phyloP scores from a whole-genome alignment of 495 filamentous ascomycete genomes.

The Lichenothelia convexa region DNA sequence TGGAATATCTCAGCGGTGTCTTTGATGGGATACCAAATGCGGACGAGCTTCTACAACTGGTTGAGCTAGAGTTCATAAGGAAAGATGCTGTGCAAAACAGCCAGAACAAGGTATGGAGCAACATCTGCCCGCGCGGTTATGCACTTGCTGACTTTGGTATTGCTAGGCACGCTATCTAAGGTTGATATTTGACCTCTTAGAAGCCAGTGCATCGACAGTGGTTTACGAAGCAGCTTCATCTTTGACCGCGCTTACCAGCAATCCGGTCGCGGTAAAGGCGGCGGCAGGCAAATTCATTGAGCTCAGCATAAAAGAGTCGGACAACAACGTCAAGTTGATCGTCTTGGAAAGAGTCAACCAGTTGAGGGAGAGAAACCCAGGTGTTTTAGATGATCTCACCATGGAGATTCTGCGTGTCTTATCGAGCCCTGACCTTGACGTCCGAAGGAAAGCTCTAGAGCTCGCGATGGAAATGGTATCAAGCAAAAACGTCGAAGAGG shows the following conservation, averaged over 20 bases:
- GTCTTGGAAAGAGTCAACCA: conserved; percentile 90
- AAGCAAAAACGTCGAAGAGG: conserved; percentile 97
- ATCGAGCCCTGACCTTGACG: conserved; percentile 89
- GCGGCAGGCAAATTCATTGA: conserved; percentile 93
- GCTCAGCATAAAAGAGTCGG: conserved; percentile 86
- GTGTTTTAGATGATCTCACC: conserved; percentile 83
- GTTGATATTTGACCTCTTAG: conserved; percentile 90
- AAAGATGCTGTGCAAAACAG: conserved; percentile 93
- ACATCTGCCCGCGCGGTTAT: conserved; percentile 7
- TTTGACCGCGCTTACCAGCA: conserved; percentile 83
- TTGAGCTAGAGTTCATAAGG: conserved; percentile 88
- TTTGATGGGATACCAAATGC: conserved; percentile 90
- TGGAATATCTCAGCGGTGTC: conserved; percentile 75
- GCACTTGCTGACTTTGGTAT: too few species aligned
- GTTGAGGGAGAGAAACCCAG: conserved; percentile 77
- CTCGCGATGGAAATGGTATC: conserved; percentile 96
- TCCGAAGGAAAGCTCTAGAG: conserved; percentile 75
- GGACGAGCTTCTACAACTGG: conserved; percentile 83
- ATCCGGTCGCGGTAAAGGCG: conserved; percentile 94
- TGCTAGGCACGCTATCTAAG: conserved; percentile 67
- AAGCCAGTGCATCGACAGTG: conserved; percentile 82
- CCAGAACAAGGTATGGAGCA: conserved; percentile 87
- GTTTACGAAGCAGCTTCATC: conserved; percentile 98
- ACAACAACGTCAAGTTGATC: conserved; percentile 98
- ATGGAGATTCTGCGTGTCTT: conserved; percentile 98